Base-by-base conservation (phyloP, 345 rosid genomes). In the Balakata baccata region DNA sequence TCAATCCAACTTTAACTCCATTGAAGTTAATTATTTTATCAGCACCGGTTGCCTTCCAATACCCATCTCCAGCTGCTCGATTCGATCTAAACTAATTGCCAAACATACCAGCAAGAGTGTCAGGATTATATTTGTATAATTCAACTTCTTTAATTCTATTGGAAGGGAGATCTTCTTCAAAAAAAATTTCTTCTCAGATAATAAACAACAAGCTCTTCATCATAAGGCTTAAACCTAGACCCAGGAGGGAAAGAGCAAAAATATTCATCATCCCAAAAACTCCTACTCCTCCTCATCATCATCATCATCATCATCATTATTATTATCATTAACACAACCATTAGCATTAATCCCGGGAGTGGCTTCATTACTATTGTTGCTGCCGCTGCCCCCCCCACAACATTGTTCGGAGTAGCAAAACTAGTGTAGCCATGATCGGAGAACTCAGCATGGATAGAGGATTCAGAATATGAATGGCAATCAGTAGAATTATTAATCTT, bases 41-140 rank as follows among this genome's bases (percentile, higher is more conserved):
- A 8, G 74, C 79, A 22, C 81, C 77, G 0, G 79, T 81, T 1
- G 81, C 84, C 66, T 81, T 81, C 84, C 84, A 77, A 52, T 64
- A 81, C 13, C 81, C 81, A 16, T 71, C 18, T 22, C 71, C 77
- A 2, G 81, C 79, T 14, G 71, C 70, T 43, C 84, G 49, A 34
- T 63, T 71, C 3, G 81, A 79, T 49, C 81, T 41, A 52, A 13
- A 52, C 56, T 13, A 52, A 18, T 11, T 4, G 34, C 2, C 18
- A 9, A 17, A n/a, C 23, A 23, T n/a, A 75, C 81, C 80, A 57
- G 78, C 37, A 22, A 77, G 73, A 6, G 47, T 3, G 12, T 77
- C 54, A 53, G 81, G 84, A 47, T 66, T 54, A 9, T n/a, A 45
- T 22, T 39, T 70, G 6, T 77, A 81, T 5, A 77, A 39, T 17